phyloP scores from a whole-genome alignment of 495 filamentous ascomycete genomes.

The Penicillium cataractarum region DNA sequence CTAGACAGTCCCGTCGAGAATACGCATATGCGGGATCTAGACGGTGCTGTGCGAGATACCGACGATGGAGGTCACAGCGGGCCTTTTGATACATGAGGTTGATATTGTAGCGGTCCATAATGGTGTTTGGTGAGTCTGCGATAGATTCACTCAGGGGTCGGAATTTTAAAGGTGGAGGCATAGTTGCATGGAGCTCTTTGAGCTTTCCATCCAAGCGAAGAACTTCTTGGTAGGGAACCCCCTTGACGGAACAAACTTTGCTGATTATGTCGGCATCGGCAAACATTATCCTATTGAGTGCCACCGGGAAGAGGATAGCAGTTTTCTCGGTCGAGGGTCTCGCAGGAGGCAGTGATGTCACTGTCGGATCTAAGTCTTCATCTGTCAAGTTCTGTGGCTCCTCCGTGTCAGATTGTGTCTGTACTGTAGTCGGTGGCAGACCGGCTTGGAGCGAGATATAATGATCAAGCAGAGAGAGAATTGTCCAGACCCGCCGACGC shows the following conservation, averaged over 20 bases:
- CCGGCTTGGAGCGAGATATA: conserved; percentile 41
- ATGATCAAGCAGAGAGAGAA: conserved; percentile 31
- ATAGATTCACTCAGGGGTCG: conserved; percentile 66
- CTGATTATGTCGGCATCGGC: conserved; percentile 44
- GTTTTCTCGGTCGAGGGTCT: conserved; percentile 34
- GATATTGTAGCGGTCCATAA: conserved; percentile 79
- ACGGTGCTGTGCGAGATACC: conserved; percentile 69
- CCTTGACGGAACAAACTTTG: conserved; percentile 31
- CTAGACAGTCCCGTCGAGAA: conserved; percentile 74
- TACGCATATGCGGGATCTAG: conserved; percentile 70
- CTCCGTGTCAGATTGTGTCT: conserved; percentile 34
- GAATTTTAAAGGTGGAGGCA: conserved; percentile 71
- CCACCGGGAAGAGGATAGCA: conserved; percentile 30
- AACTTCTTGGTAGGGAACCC: conserved; percentile 71
- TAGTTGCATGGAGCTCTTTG: conserved; percentile 60
- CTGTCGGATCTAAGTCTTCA: conserved; percentile 37
- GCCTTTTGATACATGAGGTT: conserved; percentile 80
- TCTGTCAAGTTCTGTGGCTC: conserved; percentile 39
- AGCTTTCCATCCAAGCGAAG: conserved; percentile 69
- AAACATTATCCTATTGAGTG: conserved; percentile 36
- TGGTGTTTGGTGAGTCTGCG: conserved; percentile 71
- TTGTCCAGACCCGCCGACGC: conserved; percentile 39
- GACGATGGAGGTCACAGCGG: conserved; percentile 77
- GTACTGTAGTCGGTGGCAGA: conserved; percentile 34
- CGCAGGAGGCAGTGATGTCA: conserved; percentile 27